Base-by-base conservation (phyloP, 2,329 filamentous ascomycete species). In the Pseudogymnoascus sp. region DNA sequence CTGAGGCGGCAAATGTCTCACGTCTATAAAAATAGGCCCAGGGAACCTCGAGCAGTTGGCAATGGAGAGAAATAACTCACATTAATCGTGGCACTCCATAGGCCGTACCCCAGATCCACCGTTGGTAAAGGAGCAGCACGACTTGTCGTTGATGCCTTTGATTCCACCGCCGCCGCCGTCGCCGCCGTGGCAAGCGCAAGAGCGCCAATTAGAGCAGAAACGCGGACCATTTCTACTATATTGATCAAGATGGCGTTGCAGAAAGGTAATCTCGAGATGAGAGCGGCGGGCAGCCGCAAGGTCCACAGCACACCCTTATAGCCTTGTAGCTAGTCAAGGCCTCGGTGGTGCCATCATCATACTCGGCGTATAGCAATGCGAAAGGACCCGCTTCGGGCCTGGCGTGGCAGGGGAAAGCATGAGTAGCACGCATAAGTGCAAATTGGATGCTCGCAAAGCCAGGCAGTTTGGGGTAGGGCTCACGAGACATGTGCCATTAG, bases 31-130 rank as follows among this genome's bases (percentile, higher is more conserved):
- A 28, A 28, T 39, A 25, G 6, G 14, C 58, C 7, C 6, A 30
- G 23, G 19, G 49, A 58, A 19, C 30, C 41, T n/a, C 28, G 19
- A n/a, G 12, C 5, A 19, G 5, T 5, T 23, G 9, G 5, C n/a
- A 33, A 55, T 52, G 41, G 11, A 12, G 4, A 33, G 7, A 16
- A 62, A 45, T 19, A 23, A 66, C 65, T 5, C 67, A 72, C 70
- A 66, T 72, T 71, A 16, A 71, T 64, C 14, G 67, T 69, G 12
- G 67, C 70, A 64, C 67, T 67, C 35, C 73, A 68, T 14, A 72
- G 16, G n/a, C 65, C 67, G 63, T 73, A 73, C 4, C 67, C 67
- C 11, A 73, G 60, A 63, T 73, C 70, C 22, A 73, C 68, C 33
- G 64, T 63, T 11, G 71, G 72, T 11, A 30, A 38, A 11, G 59